These are phyloP conservation scores for Plectranthus barbatus DNA, from an alignment of 257 asterid species.

Conservation along the genomic window DNA sequence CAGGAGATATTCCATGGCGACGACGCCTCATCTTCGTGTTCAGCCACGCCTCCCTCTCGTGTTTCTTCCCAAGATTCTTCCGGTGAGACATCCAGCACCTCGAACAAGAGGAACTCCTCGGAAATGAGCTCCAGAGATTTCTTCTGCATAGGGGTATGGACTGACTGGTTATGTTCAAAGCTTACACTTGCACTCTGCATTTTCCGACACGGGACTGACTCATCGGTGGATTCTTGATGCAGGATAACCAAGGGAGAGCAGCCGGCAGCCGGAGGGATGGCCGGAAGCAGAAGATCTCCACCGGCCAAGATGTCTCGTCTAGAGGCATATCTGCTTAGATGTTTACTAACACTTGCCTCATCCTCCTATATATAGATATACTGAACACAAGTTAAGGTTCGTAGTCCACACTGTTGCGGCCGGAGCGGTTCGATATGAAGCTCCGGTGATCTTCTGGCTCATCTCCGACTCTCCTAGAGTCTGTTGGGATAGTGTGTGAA, in stretches of 20 bases:
- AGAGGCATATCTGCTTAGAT: neutral
- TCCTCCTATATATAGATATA: neutral
- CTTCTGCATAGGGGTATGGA: constrained; percentile 41
- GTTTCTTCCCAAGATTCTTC: constrained; percentile 27
- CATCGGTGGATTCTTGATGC: neutral
- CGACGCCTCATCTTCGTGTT: constrained; percentile 25
- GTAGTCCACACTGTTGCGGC: neutral
- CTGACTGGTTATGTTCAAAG: too few relatives aligned
- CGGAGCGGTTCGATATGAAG: neutral
- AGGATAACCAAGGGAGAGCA: constrained; percentile 19
- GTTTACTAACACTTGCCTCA: neutral
- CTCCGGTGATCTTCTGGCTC: neutral
- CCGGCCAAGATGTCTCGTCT: constrained; percentile 23
- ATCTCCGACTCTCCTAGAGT: too few relatives aligned
- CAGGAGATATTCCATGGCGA: constrained; percentile 47
- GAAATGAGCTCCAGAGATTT: constrained; percentile 25
- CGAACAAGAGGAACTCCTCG: constrained; percentile 38
- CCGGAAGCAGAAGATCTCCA: constrained; percentile 30
- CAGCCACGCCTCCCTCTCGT: constrained; percentile 19
- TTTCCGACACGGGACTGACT: too few relatives aligned
- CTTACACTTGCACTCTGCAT: too few relatives aligned
- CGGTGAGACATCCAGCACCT: constrained; percentile 1
- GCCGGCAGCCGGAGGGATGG: constrained; percentile 23
- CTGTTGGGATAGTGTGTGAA: too few relatives aligned
- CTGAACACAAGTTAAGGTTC: neutral